Evolutionary conservation across 2,329 filamentous ascomycete genomes (phyloP), one percentile per base, ranked within the genome.

Genomic region (Colletotrichum melonis): DNA sequence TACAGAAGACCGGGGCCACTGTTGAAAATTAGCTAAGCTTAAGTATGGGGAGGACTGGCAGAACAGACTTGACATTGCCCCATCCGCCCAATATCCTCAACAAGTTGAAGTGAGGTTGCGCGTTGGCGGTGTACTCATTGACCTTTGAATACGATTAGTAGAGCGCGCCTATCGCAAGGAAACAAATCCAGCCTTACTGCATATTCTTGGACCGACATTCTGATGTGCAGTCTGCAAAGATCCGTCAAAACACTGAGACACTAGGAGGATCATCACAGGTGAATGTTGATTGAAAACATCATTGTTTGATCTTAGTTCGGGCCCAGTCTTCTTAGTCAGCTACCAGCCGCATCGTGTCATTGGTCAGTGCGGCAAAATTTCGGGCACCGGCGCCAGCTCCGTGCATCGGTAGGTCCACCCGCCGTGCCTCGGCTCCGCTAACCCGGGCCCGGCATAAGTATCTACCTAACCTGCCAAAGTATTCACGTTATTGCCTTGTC

Each of bases 21-120:
- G 19, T 22, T 22, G 4, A 19, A 19, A 19, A 30, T 67, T 11
- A 62, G 62, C 6, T 4, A 9, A 42, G 8, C 19, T 26, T 7
- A 28, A 0, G 11, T 1, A 16, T 56, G n/a, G 0, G 4, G 3
- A 55, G 6, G 8, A 9, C 3, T 4, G 1, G 14, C 5, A 8
- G 8, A 2, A 54, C 58, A 16, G 26, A 69, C 69, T 72, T 76
- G 57, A 76, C 75, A 30, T 76, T 76, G 0, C 74, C 76, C 75
- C 71, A 76, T 28, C 75, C 75, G 1, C 76, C 76, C 49, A 76
- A 22, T 14, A 76, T 69, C 12, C 73, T 63, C 1, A 76, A 49
- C 2, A 77, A 49, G n/a, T 56, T 65, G 4, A 73, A 65, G 26
- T 60, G 59, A 63, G 60, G 67, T 24, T 62, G 60, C 3, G 46